Evolutionary conservation across 257 asterid genomes (phyloP), one percentile per base, ranked within the genome.

Genomic region (Echium plantagineum): DNA sequence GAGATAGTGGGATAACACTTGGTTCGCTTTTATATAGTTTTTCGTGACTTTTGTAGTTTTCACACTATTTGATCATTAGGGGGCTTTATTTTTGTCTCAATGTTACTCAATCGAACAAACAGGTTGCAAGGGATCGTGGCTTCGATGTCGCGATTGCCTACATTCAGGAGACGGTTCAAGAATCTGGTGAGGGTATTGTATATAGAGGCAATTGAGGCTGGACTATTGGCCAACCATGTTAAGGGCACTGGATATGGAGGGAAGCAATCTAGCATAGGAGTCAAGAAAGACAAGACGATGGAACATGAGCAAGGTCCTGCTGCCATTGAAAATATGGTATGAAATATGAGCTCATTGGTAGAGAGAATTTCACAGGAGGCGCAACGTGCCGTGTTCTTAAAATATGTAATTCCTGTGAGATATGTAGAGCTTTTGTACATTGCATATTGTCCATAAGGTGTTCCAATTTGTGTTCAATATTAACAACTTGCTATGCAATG

Each of bases 111-210:
- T 2, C 38, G 6, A 31, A 31, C 38, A 3, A 24, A 66, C 72
- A 87, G 96, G 85, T 68, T 89, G 68, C 94, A 84, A 59, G 95
- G 97, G 22, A 89, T 89, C 17, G 95, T 86, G 1, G 75, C 81
- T 31, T 86, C 85, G 7, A 77, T 84, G 84, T 86, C 95, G 3
- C 64, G 94, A 49, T 64, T 82, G 51, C 97, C 95, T 0, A 81
- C 97, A 15, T 89, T 84, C 80, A 80, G 95, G 52, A 72, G 97
- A 48, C 84, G 88, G 5, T 84, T 89, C 71, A 74, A 66, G 74
- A 86, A 79, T 59, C 60, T 89, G 63, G 85, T 82, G 70, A 84
- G 81, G 74, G 68, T 70, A 28, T 67, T 86, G 69, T 86, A 84
- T 17, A 49, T 79, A 21, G 94, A 84, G 72, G 93, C 86, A 5